A percentile compares a stretch with the other conserved stretches of the same genome.
These are phyloP conservation scores for Leishmania arabica DNA, from an alignment of 208 protist species.

Conservation along the genomic window DNA sequence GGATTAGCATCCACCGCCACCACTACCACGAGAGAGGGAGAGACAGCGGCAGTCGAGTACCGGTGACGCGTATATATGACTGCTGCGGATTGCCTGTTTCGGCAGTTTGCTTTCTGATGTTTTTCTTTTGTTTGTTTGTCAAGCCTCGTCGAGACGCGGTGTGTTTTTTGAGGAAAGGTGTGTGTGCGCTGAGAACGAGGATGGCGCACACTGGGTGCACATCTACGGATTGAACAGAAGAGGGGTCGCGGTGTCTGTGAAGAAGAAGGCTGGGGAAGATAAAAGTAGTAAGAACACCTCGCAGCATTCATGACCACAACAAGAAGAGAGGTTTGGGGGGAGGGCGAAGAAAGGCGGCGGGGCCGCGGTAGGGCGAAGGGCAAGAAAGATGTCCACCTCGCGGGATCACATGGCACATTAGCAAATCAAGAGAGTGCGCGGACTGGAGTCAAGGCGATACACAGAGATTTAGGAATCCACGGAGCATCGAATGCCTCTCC, in stretches of 20 bases:
- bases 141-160: background rate
- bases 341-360: background rate
- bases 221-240: background rate
- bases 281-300: background rate
- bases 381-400: background rate
- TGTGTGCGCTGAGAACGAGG: background rate
- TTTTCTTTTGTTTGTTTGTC: background rate
- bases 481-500: background rate
- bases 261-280: background rate
- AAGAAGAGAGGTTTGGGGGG: slow-evolving; percentile 1
- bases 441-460: background rate
- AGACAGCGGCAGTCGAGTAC: background rate
- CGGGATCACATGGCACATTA: background rate
- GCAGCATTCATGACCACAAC: slow-evolving; percentile 1
- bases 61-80: background rate
- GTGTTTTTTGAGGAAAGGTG: background rate
- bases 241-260: background rate
- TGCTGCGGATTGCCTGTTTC: background rate
- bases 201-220: background rate
- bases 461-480: no score
- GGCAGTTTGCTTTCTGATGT: background rate
- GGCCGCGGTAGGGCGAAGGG: background rate
- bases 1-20: background rate
- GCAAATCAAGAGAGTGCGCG: background rate
- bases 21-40: background rate